A percentile compares a stretch with the other conserved stretches of the same genome.
These are phyloP conservation scores for Vaccinium corymbosum DNA, from an alignment of 148 eudicot species.

Conservation along the genomic window DNA sequence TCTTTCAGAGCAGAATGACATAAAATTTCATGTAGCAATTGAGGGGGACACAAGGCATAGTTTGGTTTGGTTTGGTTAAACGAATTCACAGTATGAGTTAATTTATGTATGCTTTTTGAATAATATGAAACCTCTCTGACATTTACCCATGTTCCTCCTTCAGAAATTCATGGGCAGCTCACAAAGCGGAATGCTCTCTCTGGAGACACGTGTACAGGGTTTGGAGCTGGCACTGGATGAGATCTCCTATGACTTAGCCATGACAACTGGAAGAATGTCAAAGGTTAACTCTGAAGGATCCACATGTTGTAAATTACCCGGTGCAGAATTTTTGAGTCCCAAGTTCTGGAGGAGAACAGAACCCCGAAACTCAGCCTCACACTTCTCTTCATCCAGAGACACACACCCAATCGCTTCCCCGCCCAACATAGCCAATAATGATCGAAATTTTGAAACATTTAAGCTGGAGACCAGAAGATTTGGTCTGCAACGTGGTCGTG, in stretches of 20 bases:
- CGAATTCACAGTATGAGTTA: background rate
- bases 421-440: background rate
- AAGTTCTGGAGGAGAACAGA: slow-evolving; percentile 76
- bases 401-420: background rate
- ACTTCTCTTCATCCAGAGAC: background rate
- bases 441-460: slow-evolving; percentile 21
- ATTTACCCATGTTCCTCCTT: slow-evolving; percentile 1
- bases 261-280: slow-evolving; percentile 66
- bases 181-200: slow-evolving; percentile 67
- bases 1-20: background rate
- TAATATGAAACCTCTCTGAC: slow-evolving; percentile 7
- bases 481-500: slow-evolving; percentile 43
- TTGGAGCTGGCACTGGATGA: slow-evolving; percentile 77
- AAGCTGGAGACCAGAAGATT: slow-evolving; percentile 43
- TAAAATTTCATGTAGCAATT: background rate
- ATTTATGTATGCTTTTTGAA: background rate
- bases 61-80: background rate
- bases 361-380: slow-evolving; percentile 25
- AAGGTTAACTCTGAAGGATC: slow-evolving; percentile 42
- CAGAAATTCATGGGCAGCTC: slow-evolving; percentile 89
- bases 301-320: slow-evolving; percentile 72
- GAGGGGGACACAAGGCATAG: background rate
- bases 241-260: slow-evolving; percentile 80
- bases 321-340: slow-evolving; percentile 69
- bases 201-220: slow-evolving; percentile 89